Base-by-base conservation (phyloP, 176 grass and related monocot genomes). In the Carex kokanica region DNA sequence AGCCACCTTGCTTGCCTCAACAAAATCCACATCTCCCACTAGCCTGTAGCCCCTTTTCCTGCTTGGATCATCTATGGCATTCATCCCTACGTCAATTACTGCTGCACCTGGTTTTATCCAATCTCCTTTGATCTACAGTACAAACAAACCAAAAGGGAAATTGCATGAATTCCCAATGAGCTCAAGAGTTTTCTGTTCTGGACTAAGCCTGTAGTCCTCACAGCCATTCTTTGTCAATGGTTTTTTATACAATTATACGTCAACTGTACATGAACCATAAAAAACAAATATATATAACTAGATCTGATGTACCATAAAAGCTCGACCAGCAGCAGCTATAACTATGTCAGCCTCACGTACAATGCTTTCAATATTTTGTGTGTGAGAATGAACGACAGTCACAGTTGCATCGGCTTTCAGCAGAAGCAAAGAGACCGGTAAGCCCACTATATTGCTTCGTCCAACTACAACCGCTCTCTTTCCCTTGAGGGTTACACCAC, bases 101-200 rank as follows among this genome's bases (percentile, higher is more conserved):
- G 92, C 95, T 24, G 95, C 95, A 6, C 92, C 95, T 54, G 95
- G 92, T 60, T 98, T 98, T 73, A 98, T 94, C 95, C 95, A 98
- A 23, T 91, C 92, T 51, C 95, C 95, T 78, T 98, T 94, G 78
- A 98, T 98, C 95, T 98, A 86, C 21, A 29, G 66, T 58, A 32
- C 47, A 88, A 64, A 64, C 40, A 75, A 75, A 47, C 67, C 70
- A 51, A 73, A 73, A 73, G 41, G 23, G 52, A 3, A 20, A 74
- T n/a, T 36, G 10, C 6, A 78, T 12, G 0, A 41, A 71, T 21
- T 20, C 3, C 67, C 15, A 17, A 41, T 13, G 8, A 71, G 67
- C 6, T 71, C 8, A 45, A 20, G 38, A 43, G 20, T 41, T 45
- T 45, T 45, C 17, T 21, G 15, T 16, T 60, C 59, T 43, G 6